Percentiles rank a stretch among this genome's conserved stretches.
These are phyloP conservation scores for Penstemon davidsonii DNA, from an alignment of 257 asterid species.

Conservation along the genomic window DNA sequence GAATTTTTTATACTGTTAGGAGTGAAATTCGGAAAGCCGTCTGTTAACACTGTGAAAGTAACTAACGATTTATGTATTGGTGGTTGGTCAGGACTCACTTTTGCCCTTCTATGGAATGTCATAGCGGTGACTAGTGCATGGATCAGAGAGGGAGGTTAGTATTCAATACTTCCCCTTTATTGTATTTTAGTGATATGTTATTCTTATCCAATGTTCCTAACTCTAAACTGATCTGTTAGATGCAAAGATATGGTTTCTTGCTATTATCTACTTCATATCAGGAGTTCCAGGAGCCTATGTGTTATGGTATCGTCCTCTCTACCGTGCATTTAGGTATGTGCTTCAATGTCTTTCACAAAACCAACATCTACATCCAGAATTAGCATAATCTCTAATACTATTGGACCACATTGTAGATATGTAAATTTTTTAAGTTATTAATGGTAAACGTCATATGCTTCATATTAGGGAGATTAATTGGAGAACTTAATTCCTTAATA, in stretches of 20 bases:
- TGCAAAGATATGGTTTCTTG: constrained; percentile 79
- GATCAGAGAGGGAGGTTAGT: constrained; percentile 83
- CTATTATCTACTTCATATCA: constrained; percentile 85
- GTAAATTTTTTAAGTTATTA: background rate
- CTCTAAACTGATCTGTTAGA: constrained; percentile 36
- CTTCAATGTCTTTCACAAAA: constrained; percentile 15
- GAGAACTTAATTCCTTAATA: background rate
- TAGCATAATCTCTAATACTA: background rate
- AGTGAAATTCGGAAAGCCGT: background rate
- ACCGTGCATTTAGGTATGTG: constrained; percentile 82
- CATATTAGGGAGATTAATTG: background rate
- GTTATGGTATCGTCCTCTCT: constrained; percentile 95
- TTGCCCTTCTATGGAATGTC: constrained; percentile 77
- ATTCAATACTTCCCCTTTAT: background rate
- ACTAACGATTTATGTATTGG: constrained; percentile 30
- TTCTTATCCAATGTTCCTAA: constrained; percentile 21
- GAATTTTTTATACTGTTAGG: background rate
- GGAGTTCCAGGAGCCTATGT: constrained; percentile 98
- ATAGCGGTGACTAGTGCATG: constrained; percentile 89
- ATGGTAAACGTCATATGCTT: background rate
- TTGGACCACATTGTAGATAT: background rate
- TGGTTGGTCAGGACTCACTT: constrained; percentile 61
- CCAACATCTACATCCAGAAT: constrained; percentile 16
- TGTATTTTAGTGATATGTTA: background rate
- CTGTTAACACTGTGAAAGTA: background rate